Evolutionary conservation across 345 rosid genomes (phyloP).

Genomic region (Pseudoturritis turrita): DNA sequence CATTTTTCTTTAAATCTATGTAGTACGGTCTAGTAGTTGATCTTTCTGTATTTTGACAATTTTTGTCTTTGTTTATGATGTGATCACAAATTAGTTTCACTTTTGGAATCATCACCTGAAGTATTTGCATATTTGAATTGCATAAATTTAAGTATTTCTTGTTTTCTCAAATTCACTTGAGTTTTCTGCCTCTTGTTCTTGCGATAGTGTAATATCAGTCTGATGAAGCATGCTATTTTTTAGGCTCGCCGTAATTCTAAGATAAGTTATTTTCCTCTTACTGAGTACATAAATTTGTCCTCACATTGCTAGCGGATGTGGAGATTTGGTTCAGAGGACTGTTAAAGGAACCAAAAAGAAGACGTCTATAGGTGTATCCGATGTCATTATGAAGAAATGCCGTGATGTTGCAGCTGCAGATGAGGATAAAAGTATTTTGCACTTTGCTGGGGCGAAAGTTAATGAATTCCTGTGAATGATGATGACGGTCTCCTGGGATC

Average conservation of each 20-base stretch:
- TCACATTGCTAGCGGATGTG: constrained; percentile 74
- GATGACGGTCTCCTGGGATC: constrained; percentile 97
- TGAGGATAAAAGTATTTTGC: constrained; percentile 77
- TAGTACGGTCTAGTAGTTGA: too few species aligned
- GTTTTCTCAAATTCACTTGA: background rate
- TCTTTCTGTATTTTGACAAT: too few species aligned
- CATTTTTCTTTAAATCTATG: too few species aligned
- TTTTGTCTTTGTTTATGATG: too few species aligned
- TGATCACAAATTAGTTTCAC: background rate
- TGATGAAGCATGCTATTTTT: background rate
- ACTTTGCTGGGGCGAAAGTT: constrained; percentile 81
- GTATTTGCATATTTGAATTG: constrained; percentile 8
- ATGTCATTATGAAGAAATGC: constrained; percentile 81
- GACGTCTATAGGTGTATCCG: constrained; percentile 54
- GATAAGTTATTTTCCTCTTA: constrained; percentile 2
- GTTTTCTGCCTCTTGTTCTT: constrained; percentile 8
- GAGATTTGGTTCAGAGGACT: constrained; percentile 43
- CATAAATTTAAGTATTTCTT: constrained; percentile 4
- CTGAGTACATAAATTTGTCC: constrained; percentile 92
- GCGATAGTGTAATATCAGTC: background rate
- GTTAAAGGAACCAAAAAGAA: constrained; percentile 54
- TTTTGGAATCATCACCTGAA: background rate
- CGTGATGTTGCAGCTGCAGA: constrained; percentile 82
- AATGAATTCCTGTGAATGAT: constrained; percentile 63
- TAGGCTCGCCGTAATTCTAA: constrained; percentile 10